phyloP scores from a whole-genome alignment of 2,329 filamentous ascomycete genomes.

The Fusarium armeniacum region DNA sequence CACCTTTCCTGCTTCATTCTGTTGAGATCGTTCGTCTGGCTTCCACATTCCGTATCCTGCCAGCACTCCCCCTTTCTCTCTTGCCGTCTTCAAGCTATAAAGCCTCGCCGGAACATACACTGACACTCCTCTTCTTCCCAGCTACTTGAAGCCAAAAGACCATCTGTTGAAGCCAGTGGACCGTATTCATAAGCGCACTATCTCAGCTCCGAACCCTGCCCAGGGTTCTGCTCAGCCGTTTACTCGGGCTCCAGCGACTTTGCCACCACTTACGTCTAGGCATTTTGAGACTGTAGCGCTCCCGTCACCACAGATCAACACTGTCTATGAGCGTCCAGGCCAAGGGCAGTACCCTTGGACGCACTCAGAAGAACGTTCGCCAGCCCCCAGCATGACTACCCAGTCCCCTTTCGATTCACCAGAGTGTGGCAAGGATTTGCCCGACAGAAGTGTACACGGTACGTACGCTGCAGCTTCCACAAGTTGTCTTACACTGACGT shows the following conservation, averaged over 20 bases:
- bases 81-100: conserved; percentile 20
- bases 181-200: conserved; percentile 63
- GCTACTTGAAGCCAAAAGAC: conserved; percentile 32
- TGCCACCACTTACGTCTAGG: conserved; percentile 38
- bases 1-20: background rate
- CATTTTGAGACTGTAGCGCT: conserved; percentile 34
- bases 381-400: conserved; percentile 22
- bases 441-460: conserved; percentile 31
- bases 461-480: background rate
- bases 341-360: conserved; percentile 35
- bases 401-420: conserved; percentile 30
- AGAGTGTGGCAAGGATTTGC: conserved; percentile 15
- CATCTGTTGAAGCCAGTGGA: conserved; percentile 41
- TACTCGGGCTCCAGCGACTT: conserved; percentile 39
- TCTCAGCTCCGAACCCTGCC: conserved; percentile 64
- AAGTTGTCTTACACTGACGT: conserved; percentile 10
- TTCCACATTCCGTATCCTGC: conserved; percentile 15
- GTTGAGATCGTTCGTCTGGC: conserved; percentile 6
- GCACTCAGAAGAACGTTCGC: conserved; percentile 29
- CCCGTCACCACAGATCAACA: conserved; percentile 32
- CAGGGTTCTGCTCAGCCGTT: conserved; percentile 40
- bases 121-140: conserved; percentile 19
- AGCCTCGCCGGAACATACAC: conserved; percentile 5
- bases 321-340: conserved; percentile 28
- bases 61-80: background rate